Base-by-base conservation (phyloP, 768 basidiomycete species). In the Rickenella mellea region DNA sequence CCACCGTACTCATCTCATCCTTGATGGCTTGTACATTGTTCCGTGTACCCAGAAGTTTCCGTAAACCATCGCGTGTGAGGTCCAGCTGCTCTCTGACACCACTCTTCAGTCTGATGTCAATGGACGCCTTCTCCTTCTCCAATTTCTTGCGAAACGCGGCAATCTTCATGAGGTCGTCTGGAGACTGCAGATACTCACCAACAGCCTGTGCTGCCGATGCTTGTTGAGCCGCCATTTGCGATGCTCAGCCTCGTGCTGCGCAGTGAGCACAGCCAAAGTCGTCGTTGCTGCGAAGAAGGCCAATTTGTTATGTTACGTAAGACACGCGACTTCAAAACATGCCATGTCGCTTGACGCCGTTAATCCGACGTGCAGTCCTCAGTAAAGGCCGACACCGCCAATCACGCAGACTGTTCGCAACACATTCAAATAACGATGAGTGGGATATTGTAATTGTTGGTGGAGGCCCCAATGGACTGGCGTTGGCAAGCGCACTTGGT, bases 11-110 rank as follows among this genome's bases (percentile, higher is more conserved):
- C 83, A 93, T 84, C 60, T 90, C 85, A 48, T 94, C 89, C 63
- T 82, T 85, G 51, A 92, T 72, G 12, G 73, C 67, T 57, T 89
- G 85, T 21, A 91, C 80, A 55, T 87, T 78, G 36, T 74, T 72
- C 27, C 85, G 69, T 14, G 89, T 87, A 43, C 78, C 68, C 42
- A 91, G 68, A 1, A 96, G 71, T 53, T 82, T 88, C 55, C 82
- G 73, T 43, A 94, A 71, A 1, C 92, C 93, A 39, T 92, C 85
- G 39, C 90, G 68, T 6, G 92, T 97, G 1, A 88, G 78, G 52
- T 90, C 83, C 15, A 99, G 70, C 58, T 98, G 94, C 46, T 93
- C 88, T 60, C 86, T 90, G 50, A 94, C 91, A 8, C 91, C 89
- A 43, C 74, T 83, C 56, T 91, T 85, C 36, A 98, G 77, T 54